Evolutionary conservation across 2,329 filamentous ascomycete genomes (phyloP).

Genomic region (Thelonectria discophora): DNA sequence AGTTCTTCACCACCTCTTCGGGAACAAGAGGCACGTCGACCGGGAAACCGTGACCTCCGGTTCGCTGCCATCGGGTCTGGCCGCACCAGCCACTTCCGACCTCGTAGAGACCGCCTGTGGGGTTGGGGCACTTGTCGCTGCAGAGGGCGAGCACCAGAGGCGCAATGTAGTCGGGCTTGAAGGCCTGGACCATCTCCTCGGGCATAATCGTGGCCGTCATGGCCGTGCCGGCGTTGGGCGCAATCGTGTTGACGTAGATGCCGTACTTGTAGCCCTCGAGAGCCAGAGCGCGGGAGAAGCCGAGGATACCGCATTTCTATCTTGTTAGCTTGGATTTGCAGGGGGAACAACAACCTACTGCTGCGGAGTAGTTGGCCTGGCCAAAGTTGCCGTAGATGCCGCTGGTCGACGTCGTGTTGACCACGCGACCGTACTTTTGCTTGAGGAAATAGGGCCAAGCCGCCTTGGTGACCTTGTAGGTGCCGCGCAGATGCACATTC

Average conservation of each 20-base stretch:
- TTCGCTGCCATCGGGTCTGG: conserved; percentile 93
- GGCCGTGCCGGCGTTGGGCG: conserved; percentile 93
- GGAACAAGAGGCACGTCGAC: conserved; percentile 84
- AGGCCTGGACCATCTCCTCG: conserved; percentile 96
- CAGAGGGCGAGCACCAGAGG: conserved; percentile 86
- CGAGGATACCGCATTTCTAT: conserved; percentile 90
- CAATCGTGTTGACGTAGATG: conserved; percentile 98
- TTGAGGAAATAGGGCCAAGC: conserved; percentile 98
- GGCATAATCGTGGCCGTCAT: conserved; percentile 96
- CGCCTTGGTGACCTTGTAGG: conserved; percentile 96
- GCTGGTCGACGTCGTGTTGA: conserved; percentile 96
- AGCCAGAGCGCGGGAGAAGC: conserved; percentile 91
- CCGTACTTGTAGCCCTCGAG: conserved; percentile 96
- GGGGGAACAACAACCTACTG: conserved; percentile 61
- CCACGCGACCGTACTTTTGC: conserved; percentile 96
- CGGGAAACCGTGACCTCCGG: conserved; percentile 89
- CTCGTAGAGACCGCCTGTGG: conserved; percentile 90
- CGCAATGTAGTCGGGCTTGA: conserved; percentile 99
- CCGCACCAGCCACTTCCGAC: conserved; percentile 94
- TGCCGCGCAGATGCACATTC: conserved; percentile 91
- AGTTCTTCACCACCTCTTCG: conserved; percentile 80
- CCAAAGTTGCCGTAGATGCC: conserved; percentile 99
- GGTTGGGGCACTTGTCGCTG: conserved; percentile 86
- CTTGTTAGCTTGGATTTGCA: conserved; percentile 28
- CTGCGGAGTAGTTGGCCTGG: conserved; percentile 95